A percentile compares a stretch with the other conserved stretches of the same genome.
These are phyloP conservation scores for Macrotyloma uniflorum DNA, from an alignment of 306 rosid species.

Conservation along the genomic window DNA sequence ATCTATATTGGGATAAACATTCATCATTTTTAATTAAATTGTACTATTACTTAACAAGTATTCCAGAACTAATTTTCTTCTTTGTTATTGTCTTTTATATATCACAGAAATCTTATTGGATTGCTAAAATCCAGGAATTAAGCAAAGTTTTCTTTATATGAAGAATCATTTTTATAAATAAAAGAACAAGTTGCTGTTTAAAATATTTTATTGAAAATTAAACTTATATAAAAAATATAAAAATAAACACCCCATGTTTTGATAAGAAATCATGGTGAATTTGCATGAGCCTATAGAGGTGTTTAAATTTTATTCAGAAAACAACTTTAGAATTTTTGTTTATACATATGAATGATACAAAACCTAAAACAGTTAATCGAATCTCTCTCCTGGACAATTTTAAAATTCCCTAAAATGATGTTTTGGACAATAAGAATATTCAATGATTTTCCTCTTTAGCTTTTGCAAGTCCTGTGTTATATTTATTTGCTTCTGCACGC, in stretches of 20 bases:
- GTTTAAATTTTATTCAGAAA: neutral
- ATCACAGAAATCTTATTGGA: neutral
- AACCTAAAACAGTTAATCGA: constrained; percentile 6
- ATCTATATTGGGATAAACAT: neutral
- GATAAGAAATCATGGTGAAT: neutral
- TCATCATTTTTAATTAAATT: neutral
- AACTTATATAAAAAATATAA: neutral
- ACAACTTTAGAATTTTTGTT: neutral
- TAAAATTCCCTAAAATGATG: constrained; percentile 28
- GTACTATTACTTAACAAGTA: neutral
- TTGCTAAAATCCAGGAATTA: neutral
- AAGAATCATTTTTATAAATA: no score
- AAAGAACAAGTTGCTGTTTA: no score
- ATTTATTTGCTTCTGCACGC: constrained; percentile 60
- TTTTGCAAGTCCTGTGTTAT: constrained; percentile 29
- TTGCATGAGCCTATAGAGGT: neutral
- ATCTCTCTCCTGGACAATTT: neutral
- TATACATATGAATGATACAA: neutral
- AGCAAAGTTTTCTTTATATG: neutral
- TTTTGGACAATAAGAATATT: constrained; percentile 40
- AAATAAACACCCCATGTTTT: neutral
- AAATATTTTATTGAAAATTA: no score
- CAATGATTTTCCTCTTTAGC: constrained; percentile 42
- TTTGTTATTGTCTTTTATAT: neutral
- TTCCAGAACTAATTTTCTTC: neutral